Evolutionary conservation across 2,329 filamentous ascomycete genomes (phyloP).

Genomic region (Trichoderma arundinaceum): DNA sequence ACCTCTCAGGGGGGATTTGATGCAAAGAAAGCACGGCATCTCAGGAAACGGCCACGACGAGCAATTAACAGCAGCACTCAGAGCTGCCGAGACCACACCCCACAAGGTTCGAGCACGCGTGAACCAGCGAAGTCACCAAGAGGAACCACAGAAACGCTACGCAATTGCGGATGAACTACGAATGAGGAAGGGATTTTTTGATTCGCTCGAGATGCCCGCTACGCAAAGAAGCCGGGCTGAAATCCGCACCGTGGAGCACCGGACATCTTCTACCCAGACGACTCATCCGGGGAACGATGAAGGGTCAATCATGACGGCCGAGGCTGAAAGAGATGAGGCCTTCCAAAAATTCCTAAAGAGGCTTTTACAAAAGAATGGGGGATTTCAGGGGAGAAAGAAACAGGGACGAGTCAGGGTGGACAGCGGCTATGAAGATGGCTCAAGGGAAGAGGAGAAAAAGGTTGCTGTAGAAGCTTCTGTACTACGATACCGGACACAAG

Average conservation of each 20-base stretch:
- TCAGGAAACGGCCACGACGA: constrained; percentile 26
- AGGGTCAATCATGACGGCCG: neutral
- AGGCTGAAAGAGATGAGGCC: constrained; percentile 31
- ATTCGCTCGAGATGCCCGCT: neutral
- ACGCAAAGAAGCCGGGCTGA: neutral
- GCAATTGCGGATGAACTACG: neutral
- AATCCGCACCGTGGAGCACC: neutral
- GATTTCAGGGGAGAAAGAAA: neutral
- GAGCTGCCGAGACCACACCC: constrained; percentile 26
- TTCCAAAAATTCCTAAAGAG: constrained; percentile 42
- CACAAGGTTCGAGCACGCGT: constrained; percentile 16
- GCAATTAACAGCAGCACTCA: constrained; percentile 30
- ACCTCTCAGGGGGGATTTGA: neutral
- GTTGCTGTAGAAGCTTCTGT: neutral
- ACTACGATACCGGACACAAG: neutral
- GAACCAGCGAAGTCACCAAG: neutral
- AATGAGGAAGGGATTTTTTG: neutral
- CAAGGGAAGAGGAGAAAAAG: neutral
- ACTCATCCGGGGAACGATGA: neutral
- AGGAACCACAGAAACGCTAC: neutral
- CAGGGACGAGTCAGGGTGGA: neutral
- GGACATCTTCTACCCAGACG: neutral
- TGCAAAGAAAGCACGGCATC: neutral
- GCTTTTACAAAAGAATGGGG: constrained; percentile 32
- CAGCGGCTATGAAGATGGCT: neutral